Conservation (phyloP, 2,329 filamentous ascomycete genomes). For the Drechslera avenae region DNA sequence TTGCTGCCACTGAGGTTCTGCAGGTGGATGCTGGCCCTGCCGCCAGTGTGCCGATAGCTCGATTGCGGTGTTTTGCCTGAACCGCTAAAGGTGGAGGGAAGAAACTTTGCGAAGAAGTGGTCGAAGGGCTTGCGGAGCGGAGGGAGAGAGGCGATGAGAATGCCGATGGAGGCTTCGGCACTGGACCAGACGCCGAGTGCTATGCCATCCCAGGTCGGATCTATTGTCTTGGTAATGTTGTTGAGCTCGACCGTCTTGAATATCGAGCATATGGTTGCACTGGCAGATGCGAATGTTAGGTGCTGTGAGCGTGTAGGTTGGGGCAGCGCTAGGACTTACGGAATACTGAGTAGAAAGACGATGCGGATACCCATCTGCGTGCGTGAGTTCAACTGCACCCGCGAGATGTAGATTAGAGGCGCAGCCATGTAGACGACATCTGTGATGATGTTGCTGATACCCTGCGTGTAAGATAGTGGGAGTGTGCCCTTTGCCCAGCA, state of each 20-base stretch:
- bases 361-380: slow-evolving; percentile 37
- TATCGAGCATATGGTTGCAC: slow-evolving; percentile 35
- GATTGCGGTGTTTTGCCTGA: slow-evolving; percentile 17
- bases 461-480: slow-evolving; percentile 32
- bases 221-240: slow-evolving; percentile 23
- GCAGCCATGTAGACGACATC: slow-evolving; percentile 38
- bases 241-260: slow-evolving; percentile 37
- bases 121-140: slow-evolving; percentile 37
- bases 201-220: slow-evolving; percentile 35
- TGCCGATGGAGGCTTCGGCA: slow-evolving; percentile 30
- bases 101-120: slow-evolving; percentile 20
- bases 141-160: slow-evolving; percentile 30
- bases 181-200: slow-evolving; percentile 34
- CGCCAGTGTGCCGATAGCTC: slow-evolving; percentile 11
- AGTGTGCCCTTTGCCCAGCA: slow-evolving; percentile 33
- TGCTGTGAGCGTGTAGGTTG: background rate
- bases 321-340: slow-evolving; percentile 22
- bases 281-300: slow-evolving; percentile 6
- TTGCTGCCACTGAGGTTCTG: slow-evolving; percentile 23
- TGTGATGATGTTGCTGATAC: slow-evolving; percentile 36
- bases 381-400: slow-evolving; percentile 27
- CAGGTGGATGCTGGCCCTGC: slow-evolving; percentile 16
- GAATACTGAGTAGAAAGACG: slow-evolving; percentile 37
- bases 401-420: slow-evolving; percentile 34
- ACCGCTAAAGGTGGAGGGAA: slow-evolving; percentile 20